Percentiles rank a stretch among this genome's conserved stretches.
These are phyloP conservation scores for Akebia trifoliata DNA, from an alignment of 164 flowering plant genomes.

Conservation along the genomic window DNA sequence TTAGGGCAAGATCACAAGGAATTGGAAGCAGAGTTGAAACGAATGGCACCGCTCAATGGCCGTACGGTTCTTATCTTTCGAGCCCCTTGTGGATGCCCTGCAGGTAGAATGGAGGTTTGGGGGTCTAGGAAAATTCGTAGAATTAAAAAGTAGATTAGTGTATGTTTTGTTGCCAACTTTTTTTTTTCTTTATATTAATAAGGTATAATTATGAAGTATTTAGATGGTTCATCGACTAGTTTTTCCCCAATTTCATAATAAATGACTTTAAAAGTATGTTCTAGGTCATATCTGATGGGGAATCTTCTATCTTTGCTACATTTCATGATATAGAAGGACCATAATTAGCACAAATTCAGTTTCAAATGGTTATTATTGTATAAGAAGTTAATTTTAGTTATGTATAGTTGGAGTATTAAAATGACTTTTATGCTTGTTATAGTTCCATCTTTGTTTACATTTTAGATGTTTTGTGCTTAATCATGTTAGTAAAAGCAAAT, in stretches of 20 bases:
- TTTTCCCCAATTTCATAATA: slow-evolving; percentile 13
- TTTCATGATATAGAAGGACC: slow-evolving; percentile 13
- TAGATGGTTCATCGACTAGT: slow-evolving; percentile 11
- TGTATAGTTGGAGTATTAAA: not conserved
- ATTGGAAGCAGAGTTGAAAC: slow-evolving; percentile 51
- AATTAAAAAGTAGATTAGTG: slow-evolving; percentile 36
- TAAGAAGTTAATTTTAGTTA: not conserved
- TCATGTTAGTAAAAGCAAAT: not conserved
- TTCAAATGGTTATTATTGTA: not conserved
- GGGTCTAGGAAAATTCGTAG: slow-evolving; percentile 48
- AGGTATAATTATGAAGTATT: slow-evolving; percentile 16
- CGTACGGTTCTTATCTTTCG: slow-evolving; percentile 56
- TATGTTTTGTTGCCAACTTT: not conserved
- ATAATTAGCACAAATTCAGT: not conserved
- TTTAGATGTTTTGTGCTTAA: not conserved
- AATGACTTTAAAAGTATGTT: slow-evolving; percentile 12
- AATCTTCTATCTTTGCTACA: slow-evolving; percentile 13
- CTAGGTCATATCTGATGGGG: slow-evolving; percentile 18
- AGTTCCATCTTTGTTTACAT: not conserved
- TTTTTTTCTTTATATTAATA: slow-evolving; percentile 14
- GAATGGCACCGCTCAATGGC: slow-evolving; percentile 62
- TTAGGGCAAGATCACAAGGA: slow-evolving; percentile 48
- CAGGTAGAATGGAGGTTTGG: slow-evolving; percentile 63
- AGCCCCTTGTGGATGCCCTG: slow-evolving; percentile 55
- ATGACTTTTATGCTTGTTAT: slow-evolving; percentile 1